Evolutionary conservation across 1,284 basidiomycete genomes (phyloP).

Genomic region (Pyrrhoderma lamaoense): DNA sequence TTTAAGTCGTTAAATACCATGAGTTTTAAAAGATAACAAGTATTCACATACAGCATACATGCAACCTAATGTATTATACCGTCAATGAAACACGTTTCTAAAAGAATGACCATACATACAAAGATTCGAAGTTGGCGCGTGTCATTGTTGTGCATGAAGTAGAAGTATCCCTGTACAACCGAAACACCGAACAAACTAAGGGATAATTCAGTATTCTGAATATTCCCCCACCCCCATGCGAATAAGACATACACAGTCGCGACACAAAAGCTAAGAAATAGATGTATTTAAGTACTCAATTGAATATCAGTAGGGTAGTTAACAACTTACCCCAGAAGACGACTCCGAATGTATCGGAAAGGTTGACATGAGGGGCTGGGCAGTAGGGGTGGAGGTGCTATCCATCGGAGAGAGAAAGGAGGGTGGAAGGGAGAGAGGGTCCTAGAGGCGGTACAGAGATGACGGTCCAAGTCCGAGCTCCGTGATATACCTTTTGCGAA

Average conservation of each 20-base stretch:
- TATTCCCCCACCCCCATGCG: too few species aligned
- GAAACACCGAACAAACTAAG: constrained; percentile 14
- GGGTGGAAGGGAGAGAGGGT: too few species aligned
- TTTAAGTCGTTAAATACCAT: neutral
- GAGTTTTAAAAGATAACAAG: neutral
- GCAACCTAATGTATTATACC: constrained; percentile 3
- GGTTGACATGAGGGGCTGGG: constrained; percentile 4
- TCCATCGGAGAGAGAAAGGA: too few species aligned
- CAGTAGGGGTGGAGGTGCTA: neutral
- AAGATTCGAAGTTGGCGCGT: constrained; percentile 3
- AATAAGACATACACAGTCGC: neutral
- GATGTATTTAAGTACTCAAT: neutral
- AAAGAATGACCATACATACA: constrained; percentile 4
- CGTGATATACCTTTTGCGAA: too few species aligned
- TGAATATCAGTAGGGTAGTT: too few species aligned
- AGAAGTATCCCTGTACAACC: constrained; percentile 16
- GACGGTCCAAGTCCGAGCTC: too few species aligned
- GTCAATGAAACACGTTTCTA: neutral
- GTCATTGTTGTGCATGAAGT: constrained; percentile 13
- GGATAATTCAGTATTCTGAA: too few species aligned
- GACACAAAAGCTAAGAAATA: neutral
- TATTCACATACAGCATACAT: constrained; percentile 11
- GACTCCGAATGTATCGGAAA: constrained; percentile 13
- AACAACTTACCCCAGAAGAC: constrained; percentile 14
- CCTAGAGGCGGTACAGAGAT: too few species aligned